Evolutionary conservation across 179 eudicot species (phyloP).

Genomic region (Drosera spatulata): DNA sequence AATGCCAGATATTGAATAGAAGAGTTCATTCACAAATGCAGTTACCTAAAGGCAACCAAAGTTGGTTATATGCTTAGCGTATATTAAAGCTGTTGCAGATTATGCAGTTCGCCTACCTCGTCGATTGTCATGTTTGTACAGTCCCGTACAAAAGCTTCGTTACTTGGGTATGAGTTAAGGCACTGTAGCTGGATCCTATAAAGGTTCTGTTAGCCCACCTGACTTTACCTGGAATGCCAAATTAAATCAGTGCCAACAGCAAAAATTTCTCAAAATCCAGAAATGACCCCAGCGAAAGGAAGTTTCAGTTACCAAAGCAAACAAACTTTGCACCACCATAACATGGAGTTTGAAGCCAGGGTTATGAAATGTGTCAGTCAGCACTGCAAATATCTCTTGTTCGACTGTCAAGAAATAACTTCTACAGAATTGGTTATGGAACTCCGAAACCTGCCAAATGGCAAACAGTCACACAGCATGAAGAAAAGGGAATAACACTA

Average conservation of each 20-base stretch:
- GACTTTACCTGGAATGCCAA: conserved; percentile 49
- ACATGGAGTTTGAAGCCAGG: conserved; percentile 98
- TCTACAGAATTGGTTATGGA: conserved; percentile 78
- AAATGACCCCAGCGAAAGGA: neutral
- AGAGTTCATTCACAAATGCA: conserved; percentile 80
- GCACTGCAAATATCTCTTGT: conserved; percentile 95
- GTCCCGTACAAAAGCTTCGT: conserved; percentile 64
- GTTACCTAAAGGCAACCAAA: conserved; percentile 71
- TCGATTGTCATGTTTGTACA: conserved; percentile 80
- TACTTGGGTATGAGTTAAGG: conserved; percentile 68
- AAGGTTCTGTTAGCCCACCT: conserved; percentile 72
- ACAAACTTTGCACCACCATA: conserved; percentile 78
- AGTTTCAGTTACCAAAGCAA: conserved; percentile 57
- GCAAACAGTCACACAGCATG: conserved; percentile 1
- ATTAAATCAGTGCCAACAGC: too few species aligned
- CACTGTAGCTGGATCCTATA: conserved; percentile 81
- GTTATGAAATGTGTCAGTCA: conserved; percentile 97
- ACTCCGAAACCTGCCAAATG: conserved; percentile 60
- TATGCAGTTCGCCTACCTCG: conserved; percentile 41
- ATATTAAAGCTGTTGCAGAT: too few species aligned
- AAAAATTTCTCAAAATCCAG: too few species aligned
- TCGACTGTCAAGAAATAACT: conserved; percentile 81
- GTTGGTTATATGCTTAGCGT: too few species aligned
- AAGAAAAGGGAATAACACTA: conserved; percentile 3
- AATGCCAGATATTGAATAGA: conserved; percentile 63